Conservation (phyloP, 1,284 basidiomycete genomes). For the Trichosporon sp. region DNA sequence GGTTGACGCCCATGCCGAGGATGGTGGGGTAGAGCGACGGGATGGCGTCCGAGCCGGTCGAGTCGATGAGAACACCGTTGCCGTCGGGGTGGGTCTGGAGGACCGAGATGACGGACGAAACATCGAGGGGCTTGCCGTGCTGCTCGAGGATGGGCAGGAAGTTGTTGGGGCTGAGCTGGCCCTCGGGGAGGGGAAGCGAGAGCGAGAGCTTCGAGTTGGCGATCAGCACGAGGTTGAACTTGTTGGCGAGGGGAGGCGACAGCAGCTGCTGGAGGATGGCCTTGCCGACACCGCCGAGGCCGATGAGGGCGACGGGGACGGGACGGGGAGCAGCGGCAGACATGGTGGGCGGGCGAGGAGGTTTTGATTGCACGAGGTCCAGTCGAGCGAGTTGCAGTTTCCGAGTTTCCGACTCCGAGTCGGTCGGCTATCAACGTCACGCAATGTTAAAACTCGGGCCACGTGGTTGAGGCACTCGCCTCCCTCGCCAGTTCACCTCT, state of each 20-base stretch:
- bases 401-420: background rate
- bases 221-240: conserved; percentile 68
- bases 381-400: no score
- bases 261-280: conserved; percentile 71
- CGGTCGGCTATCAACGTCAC: background rate
- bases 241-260: conserved; percentile 48
- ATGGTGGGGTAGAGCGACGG: conserved; percentile 80
- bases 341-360: background rate
- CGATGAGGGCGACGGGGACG: conserved; percentile 66
- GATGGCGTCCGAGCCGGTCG: conserved; percentile 81
- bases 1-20: conserved; percentile 71
- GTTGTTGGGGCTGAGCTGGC: conserved; percentile 48
- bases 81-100: conserved; percentile 51
- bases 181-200: conserved; percentile 54
- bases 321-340: conserved; percentile 21
- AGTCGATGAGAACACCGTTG: conserved; percentile 82
- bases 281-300: conserved; percentile 80
- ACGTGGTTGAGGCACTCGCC: background rate
- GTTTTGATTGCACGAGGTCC: no score
- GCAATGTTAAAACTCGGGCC: background rate
- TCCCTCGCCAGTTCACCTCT: background rate
- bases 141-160: conserved; percentile 45
- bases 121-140: conserved; percentile 45
- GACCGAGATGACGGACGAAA: conserved; percentile 50
- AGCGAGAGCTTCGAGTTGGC: conserved; percentile 69